phyloP scores from a whole-genome alignment of 1,284 basidiomycete genomes.

The Ceratorhiza oryzae-sativae region DNA sequence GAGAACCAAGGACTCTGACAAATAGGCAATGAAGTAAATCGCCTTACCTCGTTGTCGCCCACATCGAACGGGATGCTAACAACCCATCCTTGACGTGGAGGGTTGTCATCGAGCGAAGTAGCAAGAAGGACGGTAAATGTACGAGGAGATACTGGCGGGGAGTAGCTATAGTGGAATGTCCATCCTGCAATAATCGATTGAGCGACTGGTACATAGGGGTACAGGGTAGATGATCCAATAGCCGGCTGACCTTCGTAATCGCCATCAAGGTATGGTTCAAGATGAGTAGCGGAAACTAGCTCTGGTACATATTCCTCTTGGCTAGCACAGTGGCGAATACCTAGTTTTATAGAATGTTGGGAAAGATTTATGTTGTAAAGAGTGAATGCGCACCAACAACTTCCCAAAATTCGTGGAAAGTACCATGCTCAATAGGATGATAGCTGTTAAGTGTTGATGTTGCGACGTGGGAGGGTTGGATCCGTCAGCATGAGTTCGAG shows the following conservation, averaged over 20 bases:
- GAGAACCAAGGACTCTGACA: background rate
- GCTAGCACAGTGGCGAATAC: conserved; percentile 20
- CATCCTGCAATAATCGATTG: conserved; percentile 57
- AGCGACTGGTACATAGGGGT: background rate
- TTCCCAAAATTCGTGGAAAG: conserved; percentile 34
- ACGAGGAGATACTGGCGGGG: conserved; percentile 70
- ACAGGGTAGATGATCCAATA: background rate
- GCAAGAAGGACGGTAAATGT: conserved; percentile 78
- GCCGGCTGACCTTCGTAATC: conserved; percentile 27
- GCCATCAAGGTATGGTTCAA: conserved; percentile 28
- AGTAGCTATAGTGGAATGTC: conserved; percentile 74
- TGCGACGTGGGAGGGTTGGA: background rate
- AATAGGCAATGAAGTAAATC: background rate
- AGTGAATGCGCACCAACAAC: conserved; percentile 26
- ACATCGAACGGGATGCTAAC: conserved; percentile 74
- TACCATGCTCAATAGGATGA: conserved; percentile 30
- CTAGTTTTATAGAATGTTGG: background rate
- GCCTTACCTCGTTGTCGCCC: conserved; percentile 38
- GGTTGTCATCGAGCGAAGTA: conserved; percentile 57
- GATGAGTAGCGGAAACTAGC: conserved; percentile 28
- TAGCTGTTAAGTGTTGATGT: background rate
- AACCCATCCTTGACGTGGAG: conserved; percentile 51
- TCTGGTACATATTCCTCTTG: conserved; percentile 35
- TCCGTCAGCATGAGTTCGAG: background rate
- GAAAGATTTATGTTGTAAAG: background rate